A percentile compares a stretch with the other conserved stretches of the same genome.
These are phyloP conservation scores for Carex kokanica DNA, from an alignment of 176 grass and related monocot species.

Conservation along the genomic window DNA sequence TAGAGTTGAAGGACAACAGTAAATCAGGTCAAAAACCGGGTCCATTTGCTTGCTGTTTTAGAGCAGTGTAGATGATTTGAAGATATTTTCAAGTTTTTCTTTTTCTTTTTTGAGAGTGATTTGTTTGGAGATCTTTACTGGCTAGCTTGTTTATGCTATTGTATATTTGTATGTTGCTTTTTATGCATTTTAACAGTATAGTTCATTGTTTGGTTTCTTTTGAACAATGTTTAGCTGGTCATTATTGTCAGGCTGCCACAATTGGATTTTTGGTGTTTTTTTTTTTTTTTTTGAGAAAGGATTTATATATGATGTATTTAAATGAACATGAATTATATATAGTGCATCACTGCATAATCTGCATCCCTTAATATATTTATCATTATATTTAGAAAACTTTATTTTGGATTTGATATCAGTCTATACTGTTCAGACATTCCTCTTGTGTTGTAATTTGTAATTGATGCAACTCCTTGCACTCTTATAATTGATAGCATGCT, in stretches of 20 bases:
- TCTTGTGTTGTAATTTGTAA: neutral
- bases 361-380: too few species aligned
- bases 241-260: too few species aligned
- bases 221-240: too few species aligned
- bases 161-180: too few species aligned
- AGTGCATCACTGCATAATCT: too few species aligned
- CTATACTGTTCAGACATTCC: neutral
- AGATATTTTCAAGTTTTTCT: neutral
- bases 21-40: neutral
- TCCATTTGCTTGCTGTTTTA: slow-evolving; percentile 11
- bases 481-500: neutral
- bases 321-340: too few species aligned
- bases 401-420: neutral
- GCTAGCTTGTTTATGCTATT: neutral
- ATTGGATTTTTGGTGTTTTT: too few species aligned
- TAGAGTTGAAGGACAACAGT: neutral
- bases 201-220: too few species aligned
- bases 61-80: neutral
- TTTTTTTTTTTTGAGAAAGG: too few species aligned
- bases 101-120: neutral
- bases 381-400: neutral
- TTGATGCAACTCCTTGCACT: neutral
- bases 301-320: too few species aligned
- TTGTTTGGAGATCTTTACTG: neutral
- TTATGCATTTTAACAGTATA: too few species aligned